Base-by-base conservation (phyloP, 140 eudicot genomes). In the Erigeron philadelphicus region DNA sequence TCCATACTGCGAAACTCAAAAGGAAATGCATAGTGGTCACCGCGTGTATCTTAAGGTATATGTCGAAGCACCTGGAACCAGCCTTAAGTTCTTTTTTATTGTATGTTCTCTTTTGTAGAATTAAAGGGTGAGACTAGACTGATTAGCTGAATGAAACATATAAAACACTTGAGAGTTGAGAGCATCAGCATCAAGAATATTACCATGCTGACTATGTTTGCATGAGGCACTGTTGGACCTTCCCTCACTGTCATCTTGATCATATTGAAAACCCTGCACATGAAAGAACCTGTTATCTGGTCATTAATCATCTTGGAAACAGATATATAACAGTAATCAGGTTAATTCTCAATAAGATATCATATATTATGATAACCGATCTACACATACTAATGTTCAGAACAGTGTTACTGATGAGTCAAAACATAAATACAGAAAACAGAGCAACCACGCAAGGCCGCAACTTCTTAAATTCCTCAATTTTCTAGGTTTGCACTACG, bases 161-260 rank as follows among this genome's bases (percentile, higher is more conserved):
- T 2, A 3, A 43, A 16, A 12, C 47, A 1, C 43, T 53, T 46
- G 25, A 56, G 38, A 31, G 38, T 31, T 2, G 4, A 31, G 38
- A 31, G 38, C 5, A 31, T 31, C 38, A 31, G 38, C 38, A 31
- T 3, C 5, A 4, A 31, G 11, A 55, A 67, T 50, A 53, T 79
- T 74, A 82, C 83, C 85, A 61, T 47, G 23, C 15, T 52, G 70
- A 44, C 68, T 73, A 61, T 72, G 71, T 46, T 71, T 72, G 50
- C 11, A 17, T 44, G 72, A 66, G 31, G 68, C 68, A 62, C 72
- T 63, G 49, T 63, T 48, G 9, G 16, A 18, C 71, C 68, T 69
- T 71, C 66, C 74, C 64, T 78, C 78, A 4, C 70, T 67, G 64
- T 3, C 78, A 57, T 50, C 74, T 25, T 52, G 41, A 72, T 64